Evolutionary conservation across 2,329 filamentous ascomycete species (phyloP).

Genomic region (Metarhizium guizhouense): DNA sequence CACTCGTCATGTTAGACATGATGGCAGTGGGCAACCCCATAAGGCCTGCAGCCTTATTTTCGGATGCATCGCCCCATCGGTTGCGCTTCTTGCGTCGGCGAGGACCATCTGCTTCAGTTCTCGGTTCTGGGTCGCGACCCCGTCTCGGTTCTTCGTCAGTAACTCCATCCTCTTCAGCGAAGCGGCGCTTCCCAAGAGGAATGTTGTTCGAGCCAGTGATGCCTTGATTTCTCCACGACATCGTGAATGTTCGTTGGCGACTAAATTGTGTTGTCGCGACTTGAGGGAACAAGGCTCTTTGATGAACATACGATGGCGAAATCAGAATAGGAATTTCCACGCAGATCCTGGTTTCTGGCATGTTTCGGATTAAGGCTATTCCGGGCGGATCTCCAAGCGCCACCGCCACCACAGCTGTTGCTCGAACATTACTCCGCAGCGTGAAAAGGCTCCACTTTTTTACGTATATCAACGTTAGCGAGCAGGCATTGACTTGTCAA

Average conservation of each 20-base stretch:
- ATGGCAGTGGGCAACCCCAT: conserved; percentile 98
- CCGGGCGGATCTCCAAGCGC: background rate
- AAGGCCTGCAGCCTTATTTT: conserved; percentile 96
- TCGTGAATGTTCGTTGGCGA: conserved; percentile 21
- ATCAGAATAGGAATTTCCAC: background rate
- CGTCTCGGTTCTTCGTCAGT: conserved; percentile 59
- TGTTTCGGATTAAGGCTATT: background rate
- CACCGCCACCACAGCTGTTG: background rate
- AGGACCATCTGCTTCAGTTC: conserved; percentile 62
- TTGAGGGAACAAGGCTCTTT: too few species aligned
- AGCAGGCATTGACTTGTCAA: too few species aligned
- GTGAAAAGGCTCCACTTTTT: background rate
- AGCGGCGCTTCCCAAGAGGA: conserved; percentile 79
- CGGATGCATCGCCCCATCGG: conserved; percentile 91
- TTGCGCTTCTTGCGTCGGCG: conserved; percentile 97
- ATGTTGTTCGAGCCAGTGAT: conserved; percentile 99
- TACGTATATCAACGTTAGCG: too few species aligned
- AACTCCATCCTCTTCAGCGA: conserved; percentile 51
- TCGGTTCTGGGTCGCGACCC: conserved; percentile 81
- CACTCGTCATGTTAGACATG: conserved; percentile 93
- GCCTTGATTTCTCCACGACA: conserved; percentile 66
- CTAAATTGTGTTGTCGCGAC: background rate
- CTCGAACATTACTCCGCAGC: background rate
- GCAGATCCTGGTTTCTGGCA: background rate
- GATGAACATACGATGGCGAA: background rate